Percentiles rank a stretch among this genome's conserved stretches.
Evolutionary conservation across 768 basidiomycete genomes (phyloP).

Genomic region (Pulveroboletus sp.): DNA sequence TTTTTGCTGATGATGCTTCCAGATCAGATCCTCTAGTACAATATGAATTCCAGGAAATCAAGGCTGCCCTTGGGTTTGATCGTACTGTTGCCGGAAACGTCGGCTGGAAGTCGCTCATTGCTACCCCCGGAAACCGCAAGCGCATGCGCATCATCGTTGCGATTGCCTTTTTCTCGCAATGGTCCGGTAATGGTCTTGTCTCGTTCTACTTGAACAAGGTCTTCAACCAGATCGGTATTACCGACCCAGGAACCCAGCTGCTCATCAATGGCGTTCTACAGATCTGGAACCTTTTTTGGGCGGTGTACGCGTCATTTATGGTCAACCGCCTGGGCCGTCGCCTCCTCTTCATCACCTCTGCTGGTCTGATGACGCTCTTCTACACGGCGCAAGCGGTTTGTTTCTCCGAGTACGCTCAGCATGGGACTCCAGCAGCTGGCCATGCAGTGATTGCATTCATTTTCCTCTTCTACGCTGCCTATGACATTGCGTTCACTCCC

Average conservation of each 20-base stretch:
- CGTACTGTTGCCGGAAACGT: constrained; percentile 53
- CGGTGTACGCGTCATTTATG: constrained; percentile 52
- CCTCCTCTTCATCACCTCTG: constrained; percentile 64
- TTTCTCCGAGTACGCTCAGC: constrained; percentile 53
- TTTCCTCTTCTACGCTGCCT: constrained; percentile 77
- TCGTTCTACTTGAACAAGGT: constrained; percentile 81
- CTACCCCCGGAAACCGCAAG: constrained; percentile 67
- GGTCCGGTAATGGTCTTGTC: constrained; percentile 84
- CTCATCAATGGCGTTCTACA: constrained; percentile 86
- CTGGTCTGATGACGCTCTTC: constrained; percentile 57
- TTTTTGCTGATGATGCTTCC: neutral
- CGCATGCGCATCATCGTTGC: constrained; percentile 77
- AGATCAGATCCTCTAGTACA: constrained; percentile 65
- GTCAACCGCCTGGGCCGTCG: constrained; percentile 70
- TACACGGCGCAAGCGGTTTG: constrained; percentile 69
- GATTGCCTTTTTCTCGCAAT: constrained; percentile 81
- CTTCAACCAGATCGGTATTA: constrained; percentile 66
- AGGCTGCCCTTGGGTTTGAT: constrained; percentile 70
- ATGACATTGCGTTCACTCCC: constrained; percentile 83
- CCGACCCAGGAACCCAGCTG: constrained; percentile 57
- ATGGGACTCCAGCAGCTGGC: constrained; percentile 42
- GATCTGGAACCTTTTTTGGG: constrained; percentile 75
- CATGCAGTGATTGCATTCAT: constrained; percentile 81
- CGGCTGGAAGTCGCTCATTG: constrained; percentile 68
- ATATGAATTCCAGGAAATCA: constrained; percentile 81